phyloP scores from a whole-genome alignment of 768 basidiomycete genomes.

The Kwoniella sp. region DNA sequence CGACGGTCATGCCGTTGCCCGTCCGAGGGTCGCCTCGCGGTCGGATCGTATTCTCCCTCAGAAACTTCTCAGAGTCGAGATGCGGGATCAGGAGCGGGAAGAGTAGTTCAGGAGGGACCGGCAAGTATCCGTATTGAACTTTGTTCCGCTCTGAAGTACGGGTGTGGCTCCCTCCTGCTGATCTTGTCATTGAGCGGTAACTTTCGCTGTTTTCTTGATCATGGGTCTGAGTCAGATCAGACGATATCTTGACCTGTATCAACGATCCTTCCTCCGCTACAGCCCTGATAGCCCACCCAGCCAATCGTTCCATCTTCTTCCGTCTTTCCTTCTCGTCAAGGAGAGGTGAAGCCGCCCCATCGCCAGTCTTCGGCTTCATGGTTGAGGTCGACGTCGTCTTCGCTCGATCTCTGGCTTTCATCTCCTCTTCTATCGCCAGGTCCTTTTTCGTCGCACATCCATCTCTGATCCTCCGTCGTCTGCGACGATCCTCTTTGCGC shows the following conservation, averaged over 20 bases:
- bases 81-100: conserved; percentile 34
- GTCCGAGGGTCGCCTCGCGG: conserved; percentile 24
- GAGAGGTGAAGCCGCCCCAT: neutral
- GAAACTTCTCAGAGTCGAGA: conserved; percentile 22
- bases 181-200: neutral
- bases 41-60: conserved; percentile 22
- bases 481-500: conserved; percentile 33
- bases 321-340: conserved; percentile 7
- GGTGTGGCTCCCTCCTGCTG: neutral
- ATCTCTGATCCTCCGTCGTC: conserved; percentile 34
- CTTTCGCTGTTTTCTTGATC: neutral
- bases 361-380: neutral
- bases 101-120: conserved; percentile 37
- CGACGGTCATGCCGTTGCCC: conserved; percentile 37
- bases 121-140: conserved; percentile 31
- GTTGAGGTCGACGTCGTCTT: too few relatives aligned
- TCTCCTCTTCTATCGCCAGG: conserved; percentile 20
- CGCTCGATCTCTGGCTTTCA: neutral
- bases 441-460: conserved; percentile 33
- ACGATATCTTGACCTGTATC: conserved; percentile 29
- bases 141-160: neutral
- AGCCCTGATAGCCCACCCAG: conserved; percentile 34
- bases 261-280: conserved; percentile 40
- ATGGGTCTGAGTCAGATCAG: neutral
- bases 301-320: conserved; percentile 25